A percentile compares a stretch with the other conserved stretches of the same genome.
phyloP scores from a whole-genome alignment of 495 filamentous ascomycete species.

The Trichoderma gamsii region DNA sequence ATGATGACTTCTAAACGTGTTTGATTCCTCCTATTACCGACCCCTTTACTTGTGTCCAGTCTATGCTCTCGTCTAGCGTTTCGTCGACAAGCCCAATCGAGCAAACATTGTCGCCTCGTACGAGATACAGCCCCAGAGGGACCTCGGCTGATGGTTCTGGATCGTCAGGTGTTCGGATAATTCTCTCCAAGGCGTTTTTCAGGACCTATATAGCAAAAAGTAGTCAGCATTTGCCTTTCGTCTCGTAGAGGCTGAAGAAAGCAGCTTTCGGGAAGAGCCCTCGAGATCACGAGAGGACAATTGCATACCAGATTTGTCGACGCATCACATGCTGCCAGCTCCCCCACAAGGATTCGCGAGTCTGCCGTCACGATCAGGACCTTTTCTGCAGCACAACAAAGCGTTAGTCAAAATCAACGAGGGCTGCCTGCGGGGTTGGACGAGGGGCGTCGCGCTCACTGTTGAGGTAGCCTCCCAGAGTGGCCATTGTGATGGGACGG shows the following conservation, averaged over 20 bases:
- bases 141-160: conserved; percentile 74
- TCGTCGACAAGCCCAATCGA: conserved; percentile 86
- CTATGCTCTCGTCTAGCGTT: conserved; percentile 75
- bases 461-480: conserved; percentile 16
- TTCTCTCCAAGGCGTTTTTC: conserved; percentile 74
- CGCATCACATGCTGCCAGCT: conserved; percentile 80
- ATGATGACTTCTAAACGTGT: conserved; percentile 34
- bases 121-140: conserved; percentile 80
- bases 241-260: not conserved
- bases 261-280: not conserved
- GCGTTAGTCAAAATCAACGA: not conserved
- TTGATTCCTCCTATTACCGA: conserved; percentile 78
- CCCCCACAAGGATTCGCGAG: conserved; percentile 81
- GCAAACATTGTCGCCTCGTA: conserved; percentile 93
- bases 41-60: conserved; percentile 86
- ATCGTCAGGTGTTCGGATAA: conserved; percentile 79
- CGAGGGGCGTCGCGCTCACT: conserved; percentile 10
- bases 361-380: conserved; percentile 89
- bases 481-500: conserved; percentile 3
- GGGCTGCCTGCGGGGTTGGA: not conserved
- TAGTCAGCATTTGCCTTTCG: not conserved
- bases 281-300: not conserved
- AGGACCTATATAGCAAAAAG: conserved; percentile 50
- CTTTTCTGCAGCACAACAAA: conserved; percentile 54
- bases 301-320: conserved; percentile 72